These are phyloP conservation scores for Ogataea chonburiensis DNA, from an alignment of 805 yeast species.

Conservation along the genomic window DNA sequence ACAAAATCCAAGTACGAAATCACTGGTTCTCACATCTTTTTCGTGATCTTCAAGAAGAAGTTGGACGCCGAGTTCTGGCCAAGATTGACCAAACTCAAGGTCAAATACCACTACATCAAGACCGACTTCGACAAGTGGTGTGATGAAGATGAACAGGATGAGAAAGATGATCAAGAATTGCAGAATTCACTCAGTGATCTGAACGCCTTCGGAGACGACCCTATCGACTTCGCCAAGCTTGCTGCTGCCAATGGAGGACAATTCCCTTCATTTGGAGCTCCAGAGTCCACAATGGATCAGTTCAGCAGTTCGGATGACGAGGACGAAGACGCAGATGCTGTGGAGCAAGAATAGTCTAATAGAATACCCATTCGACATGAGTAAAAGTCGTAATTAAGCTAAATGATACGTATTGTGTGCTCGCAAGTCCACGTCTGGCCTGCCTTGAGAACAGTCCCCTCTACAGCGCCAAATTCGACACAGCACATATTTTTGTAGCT, in stretches of 20 bases:
- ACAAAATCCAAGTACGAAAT: slow-evolving; percentile 56
- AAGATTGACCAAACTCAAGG: slow-evolving; percentile 83
- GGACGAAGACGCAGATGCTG: slow-evolving; percentile 25
- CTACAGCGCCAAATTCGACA: slow-evolving; percentile 23
- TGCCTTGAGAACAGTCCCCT: slow-evolving; percentile 9
- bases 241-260: slow-evolving; percentile 44
- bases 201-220: slow-evolving; percentile 25
- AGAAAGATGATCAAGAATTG: slow-evolving; percentile 44
- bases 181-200: slow-evolving; percentile 24
- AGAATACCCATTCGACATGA: slow-evolving; percentile 3
- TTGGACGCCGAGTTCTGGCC: slow-evolving; percentile 88
- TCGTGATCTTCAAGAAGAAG: slow-evolving; percentile 69
- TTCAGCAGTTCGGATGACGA: slow-evolving; percentile 33
- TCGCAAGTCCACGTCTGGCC: slow-evolving; percentile 19
- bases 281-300: slow-evolving; percentile 29
- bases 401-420: slow-evolving; percentile 13
- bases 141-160: slow-evolving; percentile 97
- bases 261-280: slow-evolving; percentile 43
- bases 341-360: slow-evolving; percentile 7
- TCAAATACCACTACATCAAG: slow-evolving; percentile 74
- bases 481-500: slow-evolving; percentile 22
- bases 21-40: slow-evolving; percentile 62
- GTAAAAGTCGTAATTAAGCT: neutral
- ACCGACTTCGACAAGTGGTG: slow-evolving; percentile 98
- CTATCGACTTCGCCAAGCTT: slow-evolving; percentile 30